Evolutionary conservation across 2,329 filamentous ascomycete genomes (phyloP).

Genomic region (Lasiodiplodia citricola): DNA sequence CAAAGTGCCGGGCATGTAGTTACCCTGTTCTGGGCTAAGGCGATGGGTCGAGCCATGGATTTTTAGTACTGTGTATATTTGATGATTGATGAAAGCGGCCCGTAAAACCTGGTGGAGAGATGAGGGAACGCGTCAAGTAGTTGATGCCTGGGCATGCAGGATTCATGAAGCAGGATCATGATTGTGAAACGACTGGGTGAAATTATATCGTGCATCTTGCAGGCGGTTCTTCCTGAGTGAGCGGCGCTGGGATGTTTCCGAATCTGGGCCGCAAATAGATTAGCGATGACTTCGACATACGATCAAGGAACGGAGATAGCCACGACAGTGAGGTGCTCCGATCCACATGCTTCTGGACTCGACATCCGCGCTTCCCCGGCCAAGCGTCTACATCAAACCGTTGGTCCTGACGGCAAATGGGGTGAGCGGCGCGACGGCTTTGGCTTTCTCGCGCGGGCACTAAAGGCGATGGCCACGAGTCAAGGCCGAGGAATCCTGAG

Average conservation of each 20-base stretch:
- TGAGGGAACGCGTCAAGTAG: neutral
- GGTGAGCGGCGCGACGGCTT: conserved; percentile 1
- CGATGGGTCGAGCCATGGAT: neutral
- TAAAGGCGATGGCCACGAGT: conserved; percentile 10
- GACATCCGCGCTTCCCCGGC: conserved; percentile 9
- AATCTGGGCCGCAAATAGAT: conserved; percentile 8
- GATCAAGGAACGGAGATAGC: neutral
- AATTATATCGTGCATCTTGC: neutral
- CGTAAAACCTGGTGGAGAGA: neutral
- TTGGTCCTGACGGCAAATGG: neutral
- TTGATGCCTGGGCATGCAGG: neutral
- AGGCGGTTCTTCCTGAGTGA: neutral
- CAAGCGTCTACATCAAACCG: conserved; percentile 18
- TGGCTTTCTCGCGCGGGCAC: conserved; percentile 4
- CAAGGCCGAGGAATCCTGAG: conserved; percentile 1
- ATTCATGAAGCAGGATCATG: neutral
- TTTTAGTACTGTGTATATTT: neutral
- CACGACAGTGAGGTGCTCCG: conserved; percentile 1
- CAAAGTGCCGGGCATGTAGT: neutral
- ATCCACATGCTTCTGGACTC: neutral
- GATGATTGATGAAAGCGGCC: neutral
- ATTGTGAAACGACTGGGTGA: conserved; percentile 5
- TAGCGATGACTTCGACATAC: conserved; percentile 1
- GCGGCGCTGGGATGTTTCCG: neutral
- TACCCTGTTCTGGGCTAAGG: neutral